phyloP scores from a whole-genome alignment of 441 rosid genomes.

The Pelargonium citronellum region DNA sequence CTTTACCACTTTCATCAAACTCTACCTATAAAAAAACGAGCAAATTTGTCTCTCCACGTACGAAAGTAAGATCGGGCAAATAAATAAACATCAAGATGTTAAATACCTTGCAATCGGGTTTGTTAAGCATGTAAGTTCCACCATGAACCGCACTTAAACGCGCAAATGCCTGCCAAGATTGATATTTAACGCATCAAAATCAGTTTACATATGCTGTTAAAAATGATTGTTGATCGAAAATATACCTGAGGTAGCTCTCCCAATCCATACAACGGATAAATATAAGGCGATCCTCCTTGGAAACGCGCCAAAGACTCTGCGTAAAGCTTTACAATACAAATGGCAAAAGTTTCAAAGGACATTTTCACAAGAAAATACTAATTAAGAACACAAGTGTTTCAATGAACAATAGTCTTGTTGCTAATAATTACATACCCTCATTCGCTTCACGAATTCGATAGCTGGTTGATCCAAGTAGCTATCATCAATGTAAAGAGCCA shows the following conservation, averaged over 20 bases:
- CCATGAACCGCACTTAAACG: constrained; percentile 72
- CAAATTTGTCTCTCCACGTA: too few relatives aligned
- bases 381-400: not conserved
- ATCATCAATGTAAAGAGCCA: constrained; percentile 58
- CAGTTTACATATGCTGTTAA: not conserved
- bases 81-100: not conserved
- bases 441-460: constrained; percentile 52
- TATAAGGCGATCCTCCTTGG: constrained; percentile 87
- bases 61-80: too few relatives aligned
- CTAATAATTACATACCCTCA: constrained; percentile 37
- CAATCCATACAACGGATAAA: constrained; percentile 77
- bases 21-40: constrained; percentile 37
- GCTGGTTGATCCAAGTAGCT: constrained; percentile 61
- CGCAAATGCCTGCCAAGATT: constrained; percentile 51
- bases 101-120: constrained; percentile 60
- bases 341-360: not conserved
- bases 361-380: not conserved
- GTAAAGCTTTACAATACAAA: constrained; percentile 39
- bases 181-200: not conserved
- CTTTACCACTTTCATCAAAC: constrained; percentile 52
- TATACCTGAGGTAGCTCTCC: constrained; percentile 90
- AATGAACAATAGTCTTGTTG: not conserved
- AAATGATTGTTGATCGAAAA: not conserved
- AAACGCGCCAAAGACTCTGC: constrained; percentile 76
- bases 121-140: constrained; percentile 77